Evolutionary conservation across 208 protist species (phyloP).

Genomic region (Acanthamoeba quina): DNA sequence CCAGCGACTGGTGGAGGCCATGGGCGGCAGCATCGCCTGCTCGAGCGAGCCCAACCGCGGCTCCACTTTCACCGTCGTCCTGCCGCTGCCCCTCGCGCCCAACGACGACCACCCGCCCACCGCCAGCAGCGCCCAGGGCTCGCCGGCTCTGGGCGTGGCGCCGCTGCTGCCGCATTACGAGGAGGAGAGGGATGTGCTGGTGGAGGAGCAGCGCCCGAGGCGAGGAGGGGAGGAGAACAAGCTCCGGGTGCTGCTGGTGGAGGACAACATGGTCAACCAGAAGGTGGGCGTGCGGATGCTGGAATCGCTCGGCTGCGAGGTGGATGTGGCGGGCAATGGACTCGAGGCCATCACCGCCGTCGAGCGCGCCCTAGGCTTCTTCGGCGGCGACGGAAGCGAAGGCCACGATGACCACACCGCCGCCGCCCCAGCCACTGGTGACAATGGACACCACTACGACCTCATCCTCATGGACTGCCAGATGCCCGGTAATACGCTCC

Average conservation of each 20-base stretch:
- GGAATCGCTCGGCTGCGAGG: neutral
- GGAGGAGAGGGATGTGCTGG: neutral
- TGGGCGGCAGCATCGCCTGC: neutral
- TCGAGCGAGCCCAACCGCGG: neutral
- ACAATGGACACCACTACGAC: neutral
- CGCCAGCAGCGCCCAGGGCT: neutral
- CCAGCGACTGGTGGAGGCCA: slow-evolving; percentile 75
- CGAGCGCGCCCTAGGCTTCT: neutral
- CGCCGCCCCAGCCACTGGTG: neutral
- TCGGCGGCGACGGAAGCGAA: neutral
- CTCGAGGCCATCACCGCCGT: neutral
- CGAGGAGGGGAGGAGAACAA: neutral
- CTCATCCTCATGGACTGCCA: slow-evolving; percentile 63
- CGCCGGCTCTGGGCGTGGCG: too few species aligned
- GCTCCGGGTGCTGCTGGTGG: neutral
- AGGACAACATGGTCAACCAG: slow-evolving; percentile 15
- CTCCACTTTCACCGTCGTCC: neutral
- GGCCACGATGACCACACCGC: neutral
- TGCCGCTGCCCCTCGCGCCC: neutral
- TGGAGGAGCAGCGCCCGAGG: neutral
- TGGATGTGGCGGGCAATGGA: neutral
- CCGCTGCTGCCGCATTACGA: too few species aligned
- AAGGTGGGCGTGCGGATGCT: slow-evolving; percentile 21
- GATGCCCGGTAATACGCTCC: slow-evolving; percentile 11
- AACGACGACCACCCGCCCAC: too few species aligned